These are phyloP conservation scores for Emericellopsis cladophorae DNA, from an alignment of 2,329 filamentous ascomycete species.

Conservation along the genomic window DNA sequence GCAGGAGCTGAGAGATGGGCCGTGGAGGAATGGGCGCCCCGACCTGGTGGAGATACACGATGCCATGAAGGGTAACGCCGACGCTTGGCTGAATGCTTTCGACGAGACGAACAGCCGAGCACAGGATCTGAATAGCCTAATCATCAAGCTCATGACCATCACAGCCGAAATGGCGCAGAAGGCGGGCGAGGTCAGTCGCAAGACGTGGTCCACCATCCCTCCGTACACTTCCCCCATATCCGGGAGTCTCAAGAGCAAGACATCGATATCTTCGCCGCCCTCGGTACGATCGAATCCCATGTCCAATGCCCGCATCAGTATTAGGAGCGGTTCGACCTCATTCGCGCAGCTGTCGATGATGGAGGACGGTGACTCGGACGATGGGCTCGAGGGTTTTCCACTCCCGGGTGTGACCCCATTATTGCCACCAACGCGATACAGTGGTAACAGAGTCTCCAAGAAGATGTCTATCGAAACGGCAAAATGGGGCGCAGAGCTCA, in stretches of 20 bases:
- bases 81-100: slow-evolving; percentile 79
- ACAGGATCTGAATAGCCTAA: slow-evolving; percentile 53
- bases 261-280: slow-evolving; percentile 3
- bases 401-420: slow-evolving; percentile 9
- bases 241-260: neutral
- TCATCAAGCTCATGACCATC: slow-evolving; percentile 63
- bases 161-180: slow-evolving; percentile 78
- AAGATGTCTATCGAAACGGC: neutral
- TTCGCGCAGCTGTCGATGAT: neutral
- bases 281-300: slow-evolving; percentile 2
- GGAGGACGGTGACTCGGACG: slow-evolving; percentile 5
- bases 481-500: neutral
- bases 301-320: slow-evolving; percentile 4
- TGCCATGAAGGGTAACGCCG: slow-evolving; percentile 86
- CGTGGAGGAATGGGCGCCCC: slow-evolving; percentile 48
- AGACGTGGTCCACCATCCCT: slow-evolving; percentile 34
- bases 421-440: slow-evolving; percentile 5
- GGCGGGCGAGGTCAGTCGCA: slow-evolving; percentile 71
- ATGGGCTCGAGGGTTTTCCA: slow-evolving; percentile 9
- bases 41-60: slow-evolving; percentile 61
- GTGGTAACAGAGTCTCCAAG: neutral
- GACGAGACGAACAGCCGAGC: slow-evolving; percentile 63
- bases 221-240: slow-evolving; percentile 3
- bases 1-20: slow-evolving; percentile 46
- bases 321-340: slow-evolving; percentile 7